Percentiles rank a stretch among this genome's conserved stretches.
These are phyloP conservation scores for Rhodotorula sp. DNA, from an alignment of 1,284 basidiomycete species.

Conservation along the genomic window DNA sequence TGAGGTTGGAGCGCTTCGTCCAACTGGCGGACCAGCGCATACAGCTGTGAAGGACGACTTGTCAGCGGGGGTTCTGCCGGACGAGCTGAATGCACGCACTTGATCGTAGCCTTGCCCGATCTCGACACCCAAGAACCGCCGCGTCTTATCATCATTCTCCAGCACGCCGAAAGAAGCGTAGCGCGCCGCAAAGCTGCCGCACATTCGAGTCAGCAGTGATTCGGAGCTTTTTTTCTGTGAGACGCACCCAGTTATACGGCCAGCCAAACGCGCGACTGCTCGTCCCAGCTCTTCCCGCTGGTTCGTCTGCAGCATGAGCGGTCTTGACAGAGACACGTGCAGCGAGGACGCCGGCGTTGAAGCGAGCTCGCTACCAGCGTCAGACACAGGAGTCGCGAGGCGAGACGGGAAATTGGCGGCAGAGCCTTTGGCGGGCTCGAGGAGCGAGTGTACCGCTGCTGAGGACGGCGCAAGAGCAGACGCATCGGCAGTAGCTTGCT, in stretches of 20 bases:
- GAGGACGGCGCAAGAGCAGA: constrained; percentile 52
- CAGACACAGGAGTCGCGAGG: background rate
- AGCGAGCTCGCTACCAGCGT: too few species aligned
- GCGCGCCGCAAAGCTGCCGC: constrained; percentile 65
- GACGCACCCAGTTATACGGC: background rate
- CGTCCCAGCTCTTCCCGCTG: constrained; percentile 61
- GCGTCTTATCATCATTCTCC: constrained; percentile 73
- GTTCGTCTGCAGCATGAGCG: constrained; percentile 71
- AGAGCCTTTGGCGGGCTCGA: constrained; percentile 30
- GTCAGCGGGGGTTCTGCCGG: too few species aligned
- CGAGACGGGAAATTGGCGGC: background rate
- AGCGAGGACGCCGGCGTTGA: constrained; percentile 44
- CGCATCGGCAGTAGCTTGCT: constrained; percentile 48
- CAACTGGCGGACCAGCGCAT: constrained; percentile 58
- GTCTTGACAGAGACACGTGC: constrained; percentile 73
- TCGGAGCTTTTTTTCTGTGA: too few species aligned
- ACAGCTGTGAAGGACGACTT: constrained; percentile 56
- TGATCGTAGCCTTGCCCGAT: constrained; percentile 72
- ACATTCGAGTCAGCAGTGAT: fast-evolving
- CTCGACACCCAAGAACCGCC: constrained; percentile 71
- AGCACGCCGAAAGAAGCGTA: constrained; percentile 69
- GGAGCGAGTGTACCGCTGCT: constrained; percentile 56
- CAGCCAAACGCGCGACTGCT: constrained; percentile 16
- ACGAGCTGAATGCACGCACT: constrained; percentile 52
- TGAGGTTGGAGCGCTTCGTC: constrained; percentile 60